These are phyloP conservation scores for Botrytis deweyae DNA, from an alignment of 2,329 filamentous ascomycete species.

Conservation along the genomic window DNA sequence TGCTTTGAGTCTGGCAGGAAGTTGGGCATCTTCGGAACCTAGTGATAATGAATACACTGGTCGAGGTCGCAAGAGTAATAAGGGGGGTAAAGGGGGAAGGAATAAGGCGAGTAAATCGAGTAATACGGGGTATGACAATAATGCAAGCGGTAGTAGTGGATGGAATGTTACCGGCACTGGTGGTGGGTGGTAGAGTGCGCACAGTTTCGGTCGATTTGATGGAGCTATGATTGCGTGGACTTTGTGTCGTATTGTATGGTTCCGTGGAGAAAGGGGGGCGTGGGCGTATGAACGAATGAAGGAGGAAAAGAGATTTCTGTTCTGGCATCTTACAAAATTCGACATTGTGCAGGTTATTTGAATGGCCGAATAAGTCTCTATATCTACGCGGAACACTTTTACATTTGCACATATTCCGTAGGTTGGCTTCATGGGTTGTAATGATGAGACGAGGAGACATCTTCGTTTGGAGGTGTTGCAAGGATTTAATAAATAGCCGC, in stretches of 20 bases:
- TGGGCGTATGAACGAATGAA: background rate
- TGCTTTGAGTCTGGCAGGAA: slow-evolving; percentile 14
- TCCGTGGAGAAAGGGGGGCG: too few species aligned
- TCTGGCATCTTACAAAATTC: background rate
- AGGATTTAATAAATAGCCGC: background rate
- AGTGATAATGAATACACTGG: background rate
- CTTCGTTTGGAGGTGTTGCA: background rate
- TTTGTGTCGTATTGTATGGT: background rate
- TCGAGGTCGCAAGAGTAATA: background rate
- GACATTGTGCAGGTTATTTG: background rate
- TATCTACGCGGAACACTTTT: background rate
- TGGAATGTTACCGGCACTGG: background rate
- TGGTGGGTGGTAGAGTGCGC: background rate
- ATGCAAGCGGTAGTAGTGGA: background rate
- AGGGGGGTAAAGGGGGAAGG: slow-evolving; percentile 1
- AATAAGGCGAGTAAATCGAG: background rate
- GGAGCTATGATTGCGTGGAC: background rate
- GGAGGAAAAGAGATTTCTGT: background rate
- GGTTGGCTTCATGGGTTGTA: background rate
- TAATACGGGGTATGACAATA: background rate
- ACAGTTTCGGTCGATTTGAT: background rate
- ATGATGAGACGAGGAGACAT: background rate
- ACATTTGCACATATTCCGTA: background rate
- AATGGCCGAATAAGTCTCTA: background rate
- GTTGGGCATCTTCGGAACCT: background rate